phyloP scores from a whole-genome alignment of 805 yeast genomes.

The Maudiozyma pseudohumilis region DNA sequence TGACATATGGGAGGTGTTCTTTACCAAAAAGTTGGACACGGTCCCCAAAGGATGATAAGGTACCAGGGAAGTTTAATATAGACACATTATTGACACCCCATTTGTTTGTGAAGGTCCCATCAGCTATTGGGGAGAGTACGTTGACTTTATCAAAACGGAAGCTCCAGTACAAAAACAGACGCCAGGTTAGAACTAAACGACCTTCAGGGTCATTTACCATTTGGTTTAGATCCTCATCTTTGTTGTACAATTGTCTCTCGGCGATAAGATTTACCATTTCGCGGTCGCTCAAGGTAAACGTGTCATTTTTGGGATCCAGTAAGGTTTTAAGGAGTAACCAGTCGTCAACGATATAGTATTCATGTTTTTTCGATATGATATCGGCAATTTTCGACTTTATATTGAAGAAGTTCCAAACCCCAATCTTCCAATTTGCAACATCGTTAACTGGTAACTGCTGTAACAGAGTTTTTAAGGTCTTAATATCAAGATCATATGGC shows the following conservation, averaged over 20 bases:
- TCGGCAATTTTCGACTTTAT: slow-evolving; percentile 32
- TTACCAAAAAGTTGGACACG: background rate
- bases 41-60: slow-evolving; percentile 4
- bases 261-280: slow-evolving; percentile 48
- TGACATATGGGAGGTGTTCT: slow-evolving; percentile 1
- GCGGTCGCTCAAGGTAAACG: slow-evolving; percentile 28
- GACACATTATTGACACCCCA: slow-evolving; percentile 28
- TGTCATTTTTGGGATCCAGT: slow-evolving; percentile 3
- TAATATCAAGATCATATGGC: slow-evolving; percentile 37
- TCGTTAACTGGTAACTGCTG: slow-evolving; percentile 29
- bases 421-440: slow-evolving; percentile 32
- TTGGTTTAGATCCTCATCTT: slow-evolving; percentile 24
- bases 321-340: slow-evolving; percentile 18
- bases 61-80: slow-evolving; percentile 20
- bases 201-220: slow-evolving; percentile 31
- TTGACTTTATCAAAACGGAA: slow-evolving; percentile 30
- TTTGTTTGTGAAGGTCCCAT: slow-evolving; percentile 29
- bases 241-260: slow-evolving; percentile 44
- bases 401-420: slow-evolving; percentile 32
- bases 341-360: slow-evolving; percentile 33
- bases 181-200: slow-evolving; percentile 31
- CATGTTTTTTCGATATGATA: slow-evolving; percentile 42
- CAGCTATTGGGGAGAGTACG: slow-evolving; percentile 5
- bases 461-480: slow-evolving; percentile 31
- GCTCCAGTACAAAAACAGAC: slow-evolving; percentile 33